Conservation (phyloP, 2,329 filamentous ascomycete species). For the Arthrinium puccinioides region DNA sequence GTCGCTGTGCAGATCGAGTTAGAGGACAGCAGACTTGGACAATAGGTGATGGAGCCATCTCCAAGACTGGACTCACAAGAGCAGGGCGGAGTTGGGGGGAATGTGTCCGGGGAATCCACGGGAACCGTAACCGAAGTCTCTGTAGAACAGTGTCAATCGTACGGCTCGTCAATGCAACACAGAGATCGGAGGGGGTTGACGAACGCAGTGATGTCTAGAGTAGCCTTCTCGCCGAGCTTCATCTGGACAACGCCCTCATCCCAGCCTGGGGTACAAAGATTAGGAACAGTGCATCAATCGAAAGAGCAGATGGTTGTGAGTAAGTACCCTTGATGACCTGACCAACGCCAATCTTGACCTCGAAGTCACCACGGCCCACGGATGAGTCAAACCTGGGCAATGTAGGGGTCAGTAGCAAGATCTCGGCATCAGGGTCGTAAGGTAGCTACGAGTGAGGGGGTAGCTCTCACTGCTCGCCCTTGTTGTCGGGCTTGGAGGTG, state of each 20-base stretch:
- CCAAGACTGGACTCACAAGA: slow-evolving; percentile 19
- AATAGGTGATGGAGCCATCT: too few relatives aligned
- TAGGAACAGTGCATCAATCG: too few relatives aligned
- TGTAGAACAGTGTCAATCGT: slow-evolving; percentile 5
- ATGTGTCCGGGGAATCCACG: slow-evolving; percentile 21
- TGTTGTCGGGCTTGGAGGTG: slow-evolving; percentile 44
- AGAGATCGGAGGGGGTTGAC: too few relatives aligned
- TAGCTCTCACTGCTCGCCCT: slow-evolving; percentile 62
- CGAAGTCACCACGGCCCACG: slow-evolving; percentile 67
- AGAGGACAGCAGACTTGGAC: too few relatives aligned
- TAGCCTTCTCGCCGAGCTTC: slow-evolving; percentile 86
- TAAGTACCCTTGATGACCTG: slow-evolving; percentile 76
- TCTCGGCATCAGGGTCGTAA: slow-evolving; percentile 8
- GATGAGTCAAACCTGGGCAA: slow-evolving; percentile 79
- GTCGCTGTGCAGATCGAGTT: not conserved
- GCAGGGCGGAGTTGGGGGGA: slow-evolving; percentile 23
- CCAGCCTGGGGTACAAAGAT: too few relatives aligned
- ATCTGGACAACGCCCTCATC: slow-evolving; percentile 80
- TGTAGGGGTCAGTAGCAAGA: too few relatives aligned
- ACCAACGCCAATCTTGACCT: slow-evolving; percentile 71
- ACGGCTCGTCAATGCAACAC: not conserved
- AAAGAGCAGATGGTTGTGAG: not conserved
- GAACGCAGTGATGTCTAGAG: slow-evolving; percentile 70
- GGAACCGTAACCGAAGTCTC: slow-evolving; percentile 24
- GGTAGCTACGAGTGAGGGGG: slow-evolving; percentile 1